Evolutionary conservation across 208 protist genomes (phyloP), one percentile per base, ranked within the genome.

Genomic region (Herpetomonas tarakana): DNA sequence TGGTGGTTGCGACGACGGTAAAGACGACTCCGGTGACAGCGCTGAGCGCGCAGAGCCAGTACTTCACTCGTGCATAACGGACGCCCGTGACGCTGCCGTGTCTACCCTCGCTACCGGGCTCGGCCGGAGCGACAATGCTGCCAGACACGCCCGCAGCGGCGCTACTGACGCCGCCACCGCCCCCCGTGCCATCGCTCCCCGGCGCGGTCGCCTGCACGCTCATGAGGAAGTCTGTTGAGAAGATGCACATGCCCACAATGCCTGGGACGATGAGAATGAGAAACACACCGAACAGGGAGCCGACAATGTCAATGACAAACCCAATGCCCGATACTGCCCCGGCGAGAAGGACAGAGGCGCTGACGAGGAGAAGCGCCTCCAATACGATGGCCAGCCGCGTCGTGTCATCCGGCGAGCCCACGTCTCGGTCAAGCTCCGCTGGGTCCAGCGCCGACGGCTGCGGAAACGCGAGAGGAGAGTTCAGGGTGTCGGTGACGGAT

Each of bases 261-360:
- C 80, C 77, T 24, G 84, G 84, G 0, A 55, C 65, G n/a, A 78
- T 83, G 41, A 87, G 71, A 58, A 91, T 83, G 31, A 87, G 50
- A 58, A 83, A 79, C 25, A 80, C 63, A 35, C 80, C 78, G 57
- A 85, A 81, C 12, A 91, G 61, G 0, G 75, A 76, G 35, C 84
- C 84, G 22, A 86, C 55, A 26, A 91, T 58, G 55, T 81, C 71
- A 65, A 91, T 91, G 30, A 86, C 77, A 46, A 87, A 71, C 21
- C 66, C 70, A 31, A 91, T 91, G 25, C 84, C 84, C 2, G 80
- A 72, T 41, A 91, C 76, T 0, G 71, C 45, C 0, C 57, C 69
- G 14, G 77, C 79, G 11, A 86, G 45, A 22, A 78, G 2, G 31
- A 91, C 71, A 1, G 77, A 67, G 3, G 66, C 74, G 16, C 25